phyloP scores from a whole-genome alignment of 176 grass and related monocot species.

The Avena insularis region DNA sequence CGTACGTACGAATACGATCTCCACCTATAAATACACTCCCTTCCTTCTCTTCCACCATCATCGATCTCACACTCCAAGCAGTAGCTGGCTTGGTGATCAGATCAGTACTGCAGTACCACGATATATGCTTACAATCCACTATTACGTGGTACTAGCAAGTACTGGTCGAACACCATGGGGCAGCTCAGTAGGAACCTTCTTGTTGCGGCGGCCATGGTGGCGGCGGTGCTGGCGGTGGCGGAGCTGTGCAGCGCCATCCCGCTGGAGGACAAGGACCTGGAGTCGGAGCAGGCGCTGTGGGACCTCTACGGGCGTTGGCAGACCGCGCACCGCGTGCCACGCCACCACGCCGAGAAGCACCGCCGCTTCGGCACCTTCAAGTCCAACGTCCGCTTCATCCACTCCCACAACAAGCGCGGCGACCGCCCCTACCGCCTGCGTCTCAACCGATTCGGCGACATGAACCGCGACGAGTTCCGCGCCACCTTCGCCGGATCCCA shows the following conservation, averaged over 20 bases:
- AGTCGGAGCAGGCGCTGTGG: constrained; percentile 67
- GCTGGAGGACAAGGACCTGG: constrained; percentile 67
- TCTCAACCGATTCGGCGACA: constrained; percentile 88
- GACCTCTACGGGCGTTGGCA: constrained; percentile 82
- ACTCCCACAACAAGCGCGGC: constrained; percentile 67
- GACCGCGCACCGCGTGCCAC: constrained; percentile 51
- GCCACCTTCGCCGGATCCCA: constrained; percentile 51
- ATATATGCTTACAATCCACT: background rate
- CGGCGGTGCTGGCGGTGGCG: background rate
- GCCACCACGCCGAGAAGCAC: constrained; percentile 66
- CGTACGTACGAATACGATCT: background rate
- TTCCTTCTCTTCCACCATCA: constrained; percentile 34
- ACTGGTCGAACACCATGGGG: constrained; percentile 38
- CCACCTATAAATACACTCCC: constrained; percentile 46
- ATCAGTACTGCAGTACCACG: background rate
- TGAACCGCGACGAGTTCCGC: constrained; percentile 64
- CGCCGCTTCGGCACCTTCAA: constrained; percentile 72
- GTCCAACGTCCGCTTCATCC: constrained; percentile 78
- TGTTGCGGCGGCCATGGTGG: background rate
- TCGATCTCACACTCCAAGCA: constrained; percentile 27
- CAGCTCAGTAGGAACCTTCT: constrained; percentile 20
- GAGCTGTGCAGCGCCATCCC: constrained; percentile 54
- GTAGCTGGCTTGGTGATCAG: background rate
- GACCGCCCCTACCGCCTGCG: constrained; percentile 60
- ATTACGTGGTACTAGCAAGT: background rate